Evolutionary conservation across 164 flowering plant genomes (phyloP).

Genomic region (Annona squamosa): DNA sequence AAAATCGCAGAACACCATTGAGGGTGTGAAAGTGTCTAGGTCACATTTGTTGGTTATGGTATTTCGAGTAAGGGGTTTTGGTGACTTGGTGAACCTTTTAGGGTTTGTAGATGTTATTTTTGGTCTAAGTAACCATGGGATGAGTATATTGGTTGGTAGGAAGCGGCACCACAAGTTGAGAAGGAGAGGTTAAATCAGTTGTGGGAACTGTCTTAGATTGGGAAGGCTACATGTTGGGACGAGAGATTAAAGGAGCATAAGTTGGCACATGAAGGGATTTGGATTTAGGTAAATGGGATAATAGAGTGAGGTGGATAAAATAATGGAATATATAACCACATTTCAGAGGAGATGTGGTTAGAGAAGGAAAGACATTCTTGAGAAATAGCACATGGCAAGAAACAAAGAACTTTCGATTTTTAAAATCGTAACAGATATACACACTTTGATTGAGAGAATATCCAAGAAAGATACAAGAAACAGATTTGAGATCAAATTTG

Average conservation of each 20-base stretch:
- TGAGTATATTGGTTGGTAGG: background rate
- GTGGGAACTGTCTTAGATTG: background rate
- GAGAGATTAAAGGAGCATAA: no score
- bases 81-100: background rate
- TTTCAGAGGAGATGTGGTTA: background rate
- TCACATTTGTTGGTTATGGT: background rate
- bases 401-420: background rate
- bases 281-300: background rate
- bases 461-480: conserved; percentile 6
- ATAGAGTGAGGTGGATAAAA: background rate
- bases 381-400: background rate
- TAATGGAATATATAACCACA: background rate
- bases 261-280: background rate
- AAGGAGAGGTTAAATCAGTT: background rate
- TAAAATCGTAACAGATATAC: background rate
- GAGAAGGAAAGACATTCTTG: background rate
- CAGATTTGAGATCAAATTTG: background rate
- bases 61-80: background rate
- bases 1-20: background rate
- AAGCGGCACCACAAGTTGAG: background rate
- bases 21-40: background rate
- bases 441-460: conserved; percentile 1
- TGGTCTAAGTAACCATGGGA: background rate
- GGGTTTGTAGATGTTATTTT: background rate
- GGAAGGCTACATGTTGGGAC: background rate